A percentile compares a stretch with the other conserved stretches of the same genome.
These are phyloP conservation scores for Coemansia sp. DNA, from an alignment of 192 early-diverging fungal genomes.

Conservation along the genomic window DNA sequence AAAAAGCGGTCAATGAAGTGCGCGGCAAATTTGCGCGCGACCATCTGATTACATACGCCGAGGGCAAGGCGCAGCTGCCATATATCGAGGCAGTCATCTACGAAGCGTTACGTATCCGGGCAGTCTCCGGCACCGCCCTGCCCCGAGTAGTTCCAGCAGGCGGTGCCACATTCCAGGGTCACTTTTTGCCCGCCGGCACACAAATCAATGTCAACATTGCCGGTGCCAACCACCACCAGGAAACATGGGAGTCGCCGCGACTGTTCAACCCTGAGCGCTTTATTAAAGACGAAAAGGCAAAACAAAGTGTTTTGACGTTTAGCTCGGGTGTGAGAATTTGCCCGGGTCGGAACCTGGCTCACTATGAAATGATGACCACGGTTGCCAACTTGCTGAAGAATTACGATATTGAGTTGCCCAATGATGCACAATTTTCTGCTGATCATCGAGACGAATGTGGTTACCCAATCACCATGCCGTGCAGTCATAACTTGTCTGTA, in stretches of 20 bases:
- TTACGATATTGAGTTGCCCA: constrained; percentile 32
- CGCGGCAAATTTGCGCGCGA: constrained; percentile 21
- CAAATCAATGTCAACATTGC: constrained; percentile 18
- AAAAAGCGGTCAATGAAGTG: constrained; percentile 31
- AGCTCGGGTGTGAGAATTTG: constrained; percentile 40
- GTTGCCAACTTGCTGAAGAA: constrained; percentile 38
- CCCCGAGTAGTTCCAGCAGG: constrained; percentile 31
- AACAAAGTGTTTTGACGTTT: constrained; percentile 35
- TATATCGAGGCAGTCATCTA: constrained; percentile 49
- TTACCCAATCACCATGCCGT: constrained; percentile 7
- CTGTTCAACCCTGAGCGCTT: constrained; percentile 50
- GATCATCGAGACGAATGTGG: constrained; percentile 12
- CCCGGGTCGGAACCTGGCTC: constrained; percentile 38
- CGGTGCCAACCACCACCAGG: constrained; percentile 26
- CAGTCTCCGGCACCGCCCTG: constrained; percentile 18
- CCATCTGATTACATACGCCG: constrained; percentile 32
- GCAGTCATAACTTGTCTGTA: constrained; percentile 18
- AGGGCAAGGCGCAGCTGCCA: constrained; percentile 30
- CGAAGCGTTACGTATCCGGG: constrained; percentile 40
- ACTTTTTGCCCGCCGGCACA: constrained; percentile 37
- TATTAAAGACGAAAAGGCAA: constrained; percentile 17
- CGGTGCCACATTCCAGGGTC: constrained; percentile 36
- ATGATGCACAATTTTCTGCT: constrained; percentile 16
- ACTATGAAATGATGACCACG: constrained; percentile 40
- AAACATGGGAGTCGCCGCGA: constrained; percentile 23